phyloP scores from a whole-genome alignment of 1,284 basidiomycete species.

The Leccinum fuscescens region DNA sequence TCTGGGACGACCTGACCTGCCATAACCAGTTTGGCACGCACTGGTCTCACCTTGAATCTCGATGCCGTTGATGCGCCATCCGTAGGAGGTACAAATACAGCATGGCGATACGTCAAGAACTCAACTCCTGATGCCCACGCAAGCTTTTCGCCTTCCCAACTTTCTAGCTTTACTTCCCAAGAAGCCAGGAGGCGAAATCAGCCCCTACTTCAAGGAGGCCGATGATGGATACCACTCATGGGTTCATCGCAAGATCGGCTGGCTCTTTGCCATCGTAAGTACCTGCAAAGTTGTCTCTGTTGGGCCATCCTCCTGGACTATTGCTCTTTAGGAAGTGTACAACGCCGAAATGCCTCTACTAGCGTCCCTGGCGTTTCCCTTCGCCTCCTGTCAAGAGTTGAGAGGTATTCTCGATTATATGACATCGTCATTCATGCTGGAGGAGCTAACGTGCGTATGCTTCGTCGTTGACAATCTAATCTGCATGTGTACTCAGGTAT shows the following conservation, averaged over 20 bases:
- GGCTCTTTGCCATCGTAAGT: constrained; percentile 26
- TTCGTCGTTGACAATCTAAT: not conserved
- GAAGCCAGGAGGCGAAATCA: constrained; percentile 31
- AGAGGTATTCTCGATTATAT: constrained; percentile 31
- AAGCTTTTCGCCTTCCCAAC: constrained; percentile 24
- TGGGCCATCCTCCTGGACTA: not conserved
- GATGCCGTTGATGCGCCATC: constrained; percentile 1
- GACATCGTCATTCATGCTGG: constrained; percentile 35
- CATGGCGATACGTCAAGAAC: not conserved
- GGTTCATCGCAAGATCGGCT: constrained; percentile 26
- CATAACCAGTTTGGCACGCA: constrained; percentile 2
- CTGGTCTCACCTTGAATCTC: constrained; percentile 21
- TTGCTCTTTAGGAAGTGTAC: constrained; percentile 24
- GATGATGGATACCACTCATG: constrained; percentile 24
- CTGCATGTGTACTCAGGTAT: not conserved
- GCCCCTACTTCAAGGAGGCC: constrained; percentile 25
- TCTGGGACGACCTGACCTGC: constrained; percentile 1
- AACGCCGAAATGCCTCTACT: constrained; percentile 32
- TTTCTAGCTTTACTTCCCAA: constrained; percentile 26
- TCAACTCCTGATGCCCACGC: constrained; percentile 16
- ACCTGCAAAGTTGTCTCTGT: not conserved
- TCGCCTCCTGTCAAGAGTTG: constrained; percentile 24
- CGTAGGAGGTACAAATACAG: constrained; percentile 20
- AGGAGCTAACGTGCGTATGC: constrained; percentile 29
- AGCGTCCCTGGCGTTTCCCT: constrained; percentile 27